Percentiles rank a stretch among this genome's conserved stretches.
phyloP scores from a whole-genome alignment of 768 basidiomycete genomes.

The Rhizopogon rudus region DNA sequence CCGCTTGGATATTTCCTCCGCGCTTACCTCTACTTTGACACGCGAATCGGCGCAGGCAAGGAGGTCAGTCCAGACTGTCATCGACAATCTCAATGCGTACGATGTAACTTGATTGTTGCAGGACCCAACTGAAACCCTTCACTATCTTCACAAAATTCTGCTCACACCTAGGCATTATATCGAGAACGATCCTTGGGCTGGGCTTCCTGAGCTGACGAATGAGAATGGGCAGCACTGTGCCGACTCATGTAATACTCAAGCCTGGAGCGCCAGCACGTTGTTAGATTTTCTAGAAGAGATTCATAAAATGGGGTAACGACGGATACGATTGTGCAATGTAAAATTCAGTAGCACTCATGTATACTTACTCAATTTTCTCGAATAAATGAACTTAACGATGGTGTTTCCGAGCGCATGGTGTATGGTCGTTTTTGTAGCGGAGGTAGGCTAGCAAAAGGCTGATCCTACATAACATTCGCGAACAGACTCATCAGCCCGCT shows the following conservation, averaged over 20 bases:
- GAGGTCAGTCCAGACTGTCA: constrained; percentile 40
- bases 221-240: constrained; percentile 74
- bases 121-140: constrained; percentile 68
- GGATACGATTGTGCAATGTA: constrained; percentile 1
- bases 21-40: constrained; percentile 89
- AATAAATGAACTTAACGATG: neutral
- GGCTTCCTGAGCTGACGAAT: constrained; percentile 91
- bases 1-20: constrained; percentile 93
- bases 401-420: neutral
- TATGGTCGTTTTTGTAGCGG: constrained; percentile 14
- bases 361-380: neutral
- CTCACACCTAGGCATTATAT: constrained; percentile 71
- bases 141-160: constrained; percentile 73
- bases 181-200: constrained; percentile 81
- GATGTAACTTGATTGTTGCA: constrained; percentile 22
- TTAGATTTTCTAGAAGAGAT: constrained; percentile 85
- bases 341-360: neutral
- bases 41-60: constrained; percentile 57
- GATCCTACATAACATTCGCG: no score
- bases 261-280: constrained; percentile 93
- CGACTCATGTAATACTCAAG: constrained; percentile 92
- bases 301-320: constrained; percentile 32
- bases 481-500: no score
- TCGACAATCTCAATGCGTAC: constrained; percentile 1
- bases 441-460: neutral